Base-by-base conservation (phyloP, 1,139 yeast genomes). In the Geotrichum reessii region DNA sequence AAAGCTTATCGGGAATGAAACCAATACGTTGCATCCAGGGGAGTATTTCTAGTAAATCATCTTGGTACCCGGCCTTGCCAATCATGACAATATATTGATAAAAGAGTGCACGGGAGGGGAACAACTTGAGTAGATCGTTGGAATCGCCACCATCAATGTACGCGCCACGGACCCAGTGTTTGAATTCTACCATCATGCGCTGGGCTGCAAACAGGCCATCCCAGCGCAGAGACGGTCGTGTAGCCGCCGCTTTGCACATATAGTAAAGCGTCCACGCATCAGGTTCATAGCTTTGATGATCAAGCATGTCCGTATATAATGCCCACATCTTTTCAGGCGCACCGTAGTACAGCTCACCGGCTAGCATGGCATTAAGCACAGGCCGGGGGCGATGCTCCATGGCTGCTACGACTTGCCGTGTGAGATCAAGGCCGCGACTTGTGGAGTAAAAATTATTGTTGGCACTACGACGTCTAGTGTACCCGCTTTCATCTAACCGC, bases 161-260 rank as follows among this genome's bases (percentile, higher is more conserved):
- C 59, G 67, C 63, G 49, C 72, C 66, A 63, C 76, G 53, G 61
- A 72, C 74, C 66, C 73, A 70, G 58, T 55, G 68, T 60, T 80
- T 78, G 69, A 85, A 82, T 66, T 85, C 88, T 49, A 75, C 78
- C 6, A 84, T 77, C 0, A 87, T 85, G 17, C 84, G 75, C 63
- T 85, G 89, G 0, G 86, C 76, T 0, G 91, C 87, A 60, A 72
- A 79, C 40, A 79, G 62, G 1, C 73, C 74, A 3, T 74, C 81
- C 87, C 87, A 83, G 17, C 71, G 40, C 6, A 70, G 50, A 2
- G 52, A 24, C 11, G 64, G 58, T 31, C 64, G 62, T 6, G 21
- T 37, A 53, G 63, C 57, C 2, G 73, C 73, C 0, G 72, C 71
- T 6, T 56, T 54, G 56, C 72, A 67, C 31, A 72, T 53, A 1